Evolutionary conservation across 2,329 filamentous ascomycete species (phyloP), one percentile per base, ranked within the genome.

Genomic region (Apiospora kogelbergensis): DNA sequence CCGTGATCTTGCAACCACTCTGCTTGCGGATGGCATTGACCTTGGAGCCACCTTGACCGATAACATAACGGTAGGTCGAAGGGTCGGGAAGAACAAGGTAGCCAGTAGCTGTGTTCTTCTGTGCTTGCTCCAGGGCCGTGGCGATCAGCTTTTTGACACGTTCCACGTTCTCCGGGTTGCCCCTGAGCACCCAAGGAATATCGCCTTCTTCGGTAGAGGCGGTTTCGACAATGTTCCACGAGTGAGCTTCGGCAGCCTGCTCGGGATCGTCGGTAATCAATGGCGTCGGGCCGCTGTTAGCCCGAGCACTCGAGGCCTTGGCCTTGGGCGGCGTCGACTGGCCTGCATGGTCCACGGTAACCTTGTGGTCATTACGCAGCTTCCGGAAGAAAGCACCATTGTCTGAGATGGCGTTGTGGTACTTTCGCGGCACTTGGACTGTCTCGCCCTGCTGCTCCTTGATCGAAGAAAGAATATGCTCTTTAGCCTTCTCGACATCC

Each of bases 301-400:
- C 84, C 26, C 88, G 86, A 10, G 83, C 79, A 70, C 84, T 79
- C 69, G 85, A 81, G 69, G 88, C 81, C 37, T 82, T 79, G 11
- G 91, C 88, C 82, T 91, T 94, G 46, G 90, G 79, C 6, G 96
- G 96, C 4, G 92, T 84, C 68, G 91, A 84, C 70, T 96, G 90
- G 60, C 95, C 94, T 68, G 90, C 93, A 78, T 98, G 96, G 80
- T 98, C 95, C 67, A 99, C 92, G 0, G 92, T 96, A 73, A 99
- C 94, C 74, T 93, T 91, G 81, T 93, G 88, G 77, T 98, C 93
- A 80, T 90, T 95, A 72, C 92, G 90, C 53, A 99, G 89, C 75
- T 90, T 92, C 73, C 95, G 93, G 92, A 98, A 98, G 83, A 98
- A 93, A 74, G 94, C 91, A 1, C 95, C 96, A 72, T 95, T 95